A percentile compares a stretch with the other conserved stretches of the same genome.
Conservation (phyloP, 1,284 basidiomycete genomes). For the Coriolopsis trogii region DNA sequence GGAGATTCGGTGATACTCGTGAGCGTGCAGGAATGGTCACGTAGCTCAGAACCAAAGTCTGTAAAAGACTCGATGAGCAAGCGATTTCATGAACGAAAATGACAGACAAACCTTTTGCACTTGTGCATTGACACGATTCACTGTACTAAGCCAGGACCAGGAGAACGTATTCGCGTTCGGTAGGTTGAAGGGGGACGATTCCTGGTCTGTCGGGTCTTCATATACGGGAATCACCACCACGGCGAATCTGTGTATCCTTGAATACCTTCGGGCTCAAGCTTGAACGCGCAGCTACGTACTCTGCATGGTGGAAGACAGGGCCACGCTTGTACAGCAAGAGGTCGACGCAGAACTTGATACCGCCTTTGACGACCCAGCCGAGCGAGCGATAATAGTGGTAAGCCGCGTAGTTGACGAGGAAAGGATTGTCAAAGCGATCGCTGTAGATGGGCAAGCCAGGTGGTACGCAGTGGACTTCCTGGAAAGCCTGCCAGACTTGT, state of each 20-base stretch:
- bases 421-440: slow-evolving; percentile 84
- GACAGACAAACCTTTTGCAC: slow-evolving; percentile 94
- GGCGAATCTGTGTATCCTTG: slow-evolving; percentile 68
- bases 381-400: slow-evolving; percentile 97
- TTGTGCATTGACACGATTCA: slow-evolving; percentile 96
- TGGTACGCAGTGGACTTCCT: slow-evolving; percentile 39
- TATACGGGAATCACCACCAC: slow-evolving; percentile 90
- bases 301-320: slow-evolving; percentile 94
- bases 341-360: slow-evolving; percentile 98
- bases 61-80: not conserved
- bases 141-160: slow-evolving; percentile 97
- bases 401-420: slow-evolving; percentile 87
- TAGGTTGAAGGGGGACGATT: slow-evolving; percentile 60
- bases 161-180: slow-evolving; percentile 73
- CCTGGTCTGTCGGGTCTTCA: slow-evolving; percentile 76
- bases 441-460: slow-evolving; percentile 34
- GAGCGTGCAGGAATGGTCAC: slow-evolving; percentile 84
- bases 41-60: slow-evolving; percentile 91
- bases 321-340: slow-evolving; percentile 94
- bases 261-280: not conserved
- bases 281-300: slow-evolving; percentile 68
- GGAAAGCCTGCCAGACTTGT: slow-evolving; percentile 65
- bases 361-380: slow-evolving; percentile 97
- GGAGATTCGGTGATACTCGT: slow-evolving; percentile 50
- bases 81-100: no score